Percentiles rank a stretch among this genome's conserved stretches.
Evolutionary conservation across 2,329 filamentous ascomycete species (phyloP).

Genomic region (Arthrobotrys musiformis): DNA sequence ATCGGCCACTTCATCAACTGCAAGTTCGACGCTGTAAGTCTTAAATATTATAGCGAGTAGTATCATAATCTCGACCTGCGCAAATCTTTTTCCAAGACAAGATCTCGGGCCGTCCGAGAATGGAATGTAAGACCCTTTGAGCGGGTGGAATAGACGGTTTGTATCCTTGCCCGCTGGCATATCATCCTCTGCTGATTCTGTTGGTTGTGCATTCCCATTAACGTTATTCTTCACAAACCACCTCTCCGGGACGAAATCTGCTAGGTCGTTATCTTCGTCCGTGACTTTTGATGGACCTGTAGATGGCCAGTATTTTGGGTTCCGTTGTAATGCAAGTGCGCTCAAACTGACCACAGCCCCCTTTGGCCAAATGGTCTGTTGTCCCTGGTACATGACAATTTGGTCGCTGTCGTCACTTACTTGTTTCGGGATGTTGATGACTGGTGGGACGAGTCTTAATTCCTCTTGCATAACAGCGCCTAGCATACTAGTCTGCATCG

Average conservation of each 20-base stretch:
- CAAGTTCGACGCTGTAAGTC: constrained; percentile 76
- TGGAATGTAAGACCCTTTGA: constrained; percentile 68
- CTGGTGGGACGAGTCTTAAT: constrained; percentile 69
- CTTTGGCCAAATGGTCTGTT: constrained; percentile 69
- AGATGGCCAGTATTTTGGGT: constrained; percentile 77
- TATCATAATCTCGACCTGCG: constrained; percentile 71
- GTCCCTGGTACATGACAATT: constrained; percentile 70
- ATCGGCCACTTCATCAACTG: constrained; percentile 70
- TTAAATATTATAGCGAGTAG: constrained; percentile 64
- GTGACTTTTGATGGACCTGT: constrained; percentile 43
- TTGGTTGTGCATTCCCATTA: constrained; percentile 56
- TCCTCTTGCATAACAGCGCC: constrained; percentile 55
- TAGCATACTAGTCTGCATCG: constrained; percentile 53
- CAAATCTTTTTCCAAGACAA: constrained; percentile 71
- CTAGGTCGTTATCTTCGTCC: constrained; percentile 64
- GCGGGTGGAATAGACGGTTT: constrained; percentile 54
- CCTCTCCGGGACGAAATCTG: constrained; percentile 77
- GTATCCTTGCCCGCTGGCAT: constrained; percentile 8
- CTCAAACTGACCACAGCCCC: constrained; percentile 69
- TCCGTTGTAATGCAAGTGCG: constrained; percentile 71
- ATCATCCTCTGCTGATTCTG: constrained; percentile 51
- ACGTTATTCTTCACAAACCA: constrained; percentile 68
- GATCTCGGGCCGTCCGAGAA: constrained; percentile 71
- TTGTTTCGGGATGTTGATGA: constrained; percentile 77
- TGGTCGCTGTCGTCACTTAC: constrained; percentile 65